Conservation (phyloP, 148 eudicot species). For the Amaranthus palmeri region DNA sequence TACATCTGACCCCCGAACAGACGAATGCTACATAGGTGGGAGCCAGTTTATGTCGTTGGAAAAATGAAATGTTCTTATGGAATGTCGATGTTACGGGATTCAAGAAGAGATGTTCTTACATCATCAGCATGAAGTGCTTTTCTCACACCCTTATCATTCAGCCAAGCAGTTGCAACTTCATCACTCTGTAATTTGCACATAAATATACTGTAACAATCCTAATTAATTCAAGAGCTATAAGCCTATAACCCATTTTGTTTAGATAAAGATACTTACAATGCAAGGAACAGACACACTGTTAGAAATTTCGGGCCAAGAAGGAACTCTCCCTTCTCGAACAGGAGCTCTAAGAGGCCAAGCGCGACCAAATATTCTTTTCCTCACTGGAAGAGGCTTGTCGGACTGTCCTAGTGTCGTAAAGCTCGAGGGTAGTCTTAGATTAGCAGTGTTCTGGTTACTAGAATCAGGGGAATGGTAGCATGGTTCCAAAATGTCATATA, state of each 20-base stretch:
- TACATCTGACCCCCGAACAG: too few species aligned
- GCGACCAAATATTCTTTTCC: conserved; percentile 93
- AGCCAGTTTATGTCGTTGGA: too few species aligned
- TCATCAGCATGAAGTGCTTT: conserved; percentile 84
- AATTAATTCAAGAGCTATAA: neutral
- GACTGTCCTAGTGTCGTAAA: conserved; percentile 77
- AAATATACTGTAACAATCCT: conserved; percentile 3
- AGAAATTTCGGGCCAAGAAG: conserved; percentile 83
- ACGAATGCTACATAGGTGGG: too few species aligned
- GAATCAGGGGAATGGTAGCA: conserved; percentile 57
- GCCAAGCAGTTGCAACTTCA: conserved; percentile 73
- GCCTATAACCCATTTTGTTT: neutral
- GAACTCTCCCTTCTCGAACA: conserved; percentile 74
- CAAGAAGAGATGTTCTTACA: conserved; percentile 25
- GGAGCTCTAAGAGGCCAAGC: conserved; percentile 96
- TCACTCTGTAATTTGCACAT: conserved; percentile 45
- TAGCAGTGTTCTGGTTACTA: conserved; percentile 17
- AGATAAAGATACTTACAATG: conserved; percentile 44
- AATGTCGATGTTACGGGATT: too few species aligned
- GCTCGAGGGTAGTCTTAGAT: conserved; percentile 55
- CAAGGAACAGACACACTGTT: conserved; percentile 56
- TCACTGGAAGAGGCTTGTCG: conserved; percentile 71
- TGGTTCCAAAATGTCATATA: conserved; percentile 85
- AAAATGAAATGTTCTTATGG: too few species aligned
- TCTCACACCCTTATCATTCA: conserved; percentile 69